phyloP scores from a whole-genome alignment of 1,284 basidiomycete species.

The Trametes polyzona region DNA sequence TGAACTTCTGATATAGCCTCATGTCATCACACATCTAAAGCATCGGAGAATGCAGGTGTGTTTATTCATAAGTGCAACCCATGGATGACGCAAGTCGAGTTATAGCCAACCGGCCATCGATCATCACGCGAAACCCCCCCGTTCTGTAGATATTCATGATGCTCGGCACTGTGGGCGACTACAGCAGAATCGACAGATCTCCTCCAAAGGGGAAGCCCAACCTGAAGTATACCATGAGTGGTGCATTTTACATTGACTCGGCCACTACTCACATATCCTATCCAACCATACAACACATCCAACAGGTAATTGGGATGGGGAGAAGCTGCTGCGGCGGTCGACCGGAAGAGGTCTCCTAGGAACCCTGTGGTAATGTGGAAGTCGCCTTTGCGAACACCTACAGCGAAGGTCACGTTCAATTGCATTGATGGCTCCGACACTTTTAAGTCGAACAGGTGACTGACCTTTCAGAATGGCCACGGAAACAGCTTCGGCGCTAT shows the following conservation, averaged over 20 bases:
- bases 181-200: neutral
- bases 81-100: too few relatives aligned
- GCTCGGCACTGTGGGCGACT: neutral
- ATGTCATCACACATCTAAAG: too few relatives aligned
- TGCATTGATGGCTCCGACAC: neutral
- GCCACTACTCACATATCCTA: constrained; percentile 45
- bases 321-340: constrained; percentile 67
- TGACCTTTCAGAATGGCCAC: neutral
- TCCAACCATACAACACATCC: constrained; percentile 52
- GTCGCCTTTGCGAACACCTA: constrained; percentile 72
- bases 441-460: neutral
- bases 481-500: neutral
- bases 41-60: too few relatives aligned
- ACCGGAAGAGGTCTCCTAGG: constrained; percentile 69
- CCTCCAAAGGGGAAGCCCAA: neutral
- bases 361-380: constrained; percentile 81
- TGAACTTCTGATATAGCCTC: too few relatives aligned
- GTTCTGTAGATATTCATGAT: neutral
- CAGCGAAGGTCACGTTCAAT: neutral
- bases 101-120: too few relatives aligned
- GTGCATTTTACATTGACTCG: neutral
- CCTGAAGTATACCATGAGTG: neutral
- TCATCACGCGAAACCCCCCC: too few relatives aligned
- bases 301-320: constrained; percentile 66
- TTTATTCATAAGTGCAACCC: too few relatives aligned